Conservation (phyloP, 2,329 filamentous ascomycete species). For the Gnomoniopsis smithogilvyi region DNA sequence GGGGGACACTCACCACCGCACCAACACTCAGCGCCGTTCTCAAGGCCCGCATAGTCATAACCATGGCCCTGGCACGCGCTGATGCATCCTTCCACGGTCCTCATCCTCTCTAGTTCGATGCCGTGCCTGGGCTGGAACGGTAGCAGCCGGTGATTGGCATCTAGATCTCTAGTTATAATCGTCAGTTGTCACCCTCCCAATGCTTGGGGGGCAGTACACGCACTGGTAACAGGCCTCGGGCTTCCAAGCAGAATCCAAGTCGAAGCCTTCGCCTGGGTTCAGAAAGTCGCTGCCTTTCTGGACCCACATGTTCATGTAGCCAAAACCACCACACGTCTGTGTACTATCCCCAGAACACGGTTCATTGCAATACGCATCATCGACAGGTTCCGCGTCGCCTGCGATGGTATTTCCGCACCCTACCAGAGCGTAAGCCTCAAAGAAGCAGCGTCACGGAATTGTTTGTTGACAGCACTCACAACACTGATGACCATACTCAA, state of each 20-base stretch:
- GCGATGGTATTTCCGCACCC: slow-evolving; percentile 10
- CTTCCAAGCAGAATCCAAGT: neutral
- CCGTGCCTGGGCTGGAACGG: neutral
- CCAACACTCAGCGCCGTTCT: slow-evolving; percentile 5
- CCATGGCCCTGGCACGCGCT: neutral
- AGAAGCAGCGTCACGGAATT: neutral
- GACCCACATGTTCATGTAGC: slow-evolving; percentile 2
- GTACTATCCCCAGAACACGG: neutral
- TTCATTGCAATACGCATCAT: neutral
- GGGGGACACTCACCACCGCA: neutral
- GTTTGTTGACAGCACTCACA: neutral
- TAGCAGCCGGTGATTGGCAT: neutral
- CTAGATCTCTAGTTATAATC: neutral
- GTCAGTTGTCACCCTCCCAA: neutral
- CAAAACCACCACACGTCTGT: slow-evolving; percentile 1
- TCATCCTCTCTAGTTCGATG: neutral
- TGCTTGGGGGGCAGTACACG: neutral
- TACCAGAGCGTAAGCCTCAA: neutral
- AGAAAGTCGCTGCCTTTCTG: neutral
- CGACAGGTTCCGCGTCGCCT: neutral
- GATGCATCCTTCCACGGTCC: neutral
- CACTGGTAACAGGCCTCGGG: neutral
- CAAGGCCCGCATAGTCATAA: neutral
- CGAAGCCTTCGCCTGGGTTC: neutral
- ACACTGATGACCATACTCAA: slow-evolving; percentile 12